A percentile compares a stretch with the other conserved stretches of the same genome.
These are phyloP conservation scores for Lodderomyces margitis DNA, from an alignment of 1,139 yeast species.

Conservation along the genomic window DNA sequence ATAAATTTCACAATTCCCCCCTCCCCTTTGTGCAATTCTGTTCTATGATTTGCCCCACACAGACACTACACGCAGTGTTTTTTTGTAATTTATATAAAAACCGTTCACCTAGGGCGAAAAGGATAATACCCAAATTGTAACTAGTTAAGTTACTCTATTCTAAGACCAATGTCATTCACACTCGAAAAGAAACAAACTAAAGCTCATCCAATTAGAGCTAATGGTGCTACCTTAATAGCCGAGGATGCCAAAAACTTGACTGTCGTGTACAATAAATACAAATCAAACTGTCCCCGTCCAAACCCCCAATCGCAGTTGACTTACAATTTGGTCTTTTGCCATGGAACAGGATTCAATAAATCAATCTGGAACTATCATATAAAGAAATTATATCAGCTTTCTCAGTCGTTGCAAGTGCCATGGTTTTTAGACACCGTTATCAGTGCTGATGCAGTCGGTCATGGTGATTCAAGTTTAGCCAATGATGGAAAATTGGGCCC, in stretches of 20 bases:
- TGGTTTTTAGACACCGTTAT: conserved; percentile 41
- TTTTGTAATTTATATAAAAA: too few relatives aligned
- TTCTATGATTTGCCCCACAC: too few relatives aligned
- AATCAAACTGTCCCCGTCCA: conserved; percentile 18
- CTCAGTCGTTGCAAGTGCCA: conserved; percentile 15
- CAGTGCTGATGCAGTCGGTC: conserved; percentile 60
- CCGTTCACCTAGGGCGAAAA: neutral
- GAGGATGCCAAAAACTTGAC: conserved; percentile 24
- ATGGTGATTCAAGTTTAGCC: conserved; percentile 62
- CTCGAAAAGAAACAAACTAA: conserved; percentile 25
- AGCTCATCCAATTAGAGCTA: conserved; percentile 33
- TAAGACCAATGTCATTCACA: conserved; percentile 17
- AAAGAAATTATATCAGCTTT: conserved; percentile 36
- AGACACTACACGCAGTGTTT: too few relatives aligned
- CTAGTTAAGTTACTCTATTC: too few relatives aligned
- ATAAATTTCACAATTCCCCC: too few relatives aligned
- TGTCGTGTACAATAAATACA: conserved; percentile 37
- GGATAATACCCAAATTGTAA: neutral
- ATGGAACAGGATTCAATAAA: conserved; percentile 73
- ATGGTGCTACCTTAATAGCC: conserved; percentile 30
- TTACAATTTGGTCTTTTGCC: conserved; percentile 58
- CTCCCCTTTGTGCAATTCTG: too few relatives aligned
- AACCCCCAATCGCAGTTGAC: conserved; percentile 22
- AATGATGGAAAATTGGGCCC: conserved; percentile 57
- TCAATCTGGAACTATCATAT: conserved; percentile 62